Evolutionary conservation across 2,329 filamentous ascomycete genomes (phyloP).

Genomic region (Falciphora oryzae): DNA sequence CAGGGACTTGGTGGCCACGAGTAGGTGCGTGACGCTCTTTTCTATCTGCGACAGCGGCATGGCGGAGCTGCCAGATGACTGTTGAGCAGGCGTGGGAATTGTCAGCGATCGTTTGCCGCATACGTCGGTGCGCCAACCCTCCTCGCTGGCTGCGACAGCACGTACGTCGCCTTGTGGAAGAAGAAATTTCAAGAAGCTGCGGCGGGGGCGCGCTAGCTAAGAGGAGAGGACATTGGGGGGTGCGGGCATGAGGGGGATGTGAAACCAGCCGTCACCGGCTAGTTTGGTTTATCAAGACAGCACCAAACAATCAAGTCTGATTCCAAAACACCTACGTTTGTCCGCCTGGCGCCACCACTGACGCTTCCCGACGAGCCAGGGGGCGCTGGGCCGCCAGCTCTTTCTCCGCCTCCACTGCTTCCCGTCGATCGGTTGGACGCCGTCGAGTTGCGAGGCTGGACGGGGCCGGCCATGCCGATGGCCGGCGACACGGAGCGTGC

Average conservation of each 20-base stretch:
- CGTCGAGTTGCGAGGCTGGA: constrained; percentile 57
- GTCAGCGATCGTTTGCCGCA: no score
- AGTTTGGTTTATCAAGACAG: constrained; percentile 8
- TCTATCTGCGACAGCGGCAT: constrained; percentile 90
- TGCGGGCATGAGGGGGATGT: no score
- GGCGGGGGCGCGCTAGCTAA: no score
- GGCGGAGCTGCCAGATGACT: constrained; percentile 56
- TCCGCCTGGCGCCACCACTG: constrained; percentile 37
- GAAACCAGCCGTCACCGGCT: no score
- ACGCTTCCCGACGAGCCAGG: no score
- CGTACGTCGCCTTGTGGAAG: no score
- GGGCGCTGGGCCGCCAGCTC: no score
- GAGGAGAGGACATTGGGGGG: no score
- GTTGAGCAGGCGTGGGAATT: not conserved
- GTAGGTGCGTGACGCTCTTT: constrained; percentile 95
- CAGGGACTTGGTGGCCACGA: constrained; percentile 95
- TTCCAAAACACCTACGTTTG: constrained; percentile 47
- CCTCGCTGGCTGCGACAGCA: not conserved
- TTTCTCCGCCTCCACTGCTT: constrained; percentile 27
- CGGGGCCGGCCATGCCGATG: constrained; percentile 34
- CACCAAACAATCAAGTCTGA: constrained; percentile 8
- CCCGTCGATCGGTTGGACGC: constrained; percentile 54
- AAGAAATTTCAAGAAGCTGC: no score
- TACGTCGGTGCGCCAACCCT: no score
- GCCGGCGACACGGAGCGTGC: constrained; percentile 56